Conservation (phyloP, 2,329 filamentous ascomycete species). For the Aspergillus viridinutans region DNA sequence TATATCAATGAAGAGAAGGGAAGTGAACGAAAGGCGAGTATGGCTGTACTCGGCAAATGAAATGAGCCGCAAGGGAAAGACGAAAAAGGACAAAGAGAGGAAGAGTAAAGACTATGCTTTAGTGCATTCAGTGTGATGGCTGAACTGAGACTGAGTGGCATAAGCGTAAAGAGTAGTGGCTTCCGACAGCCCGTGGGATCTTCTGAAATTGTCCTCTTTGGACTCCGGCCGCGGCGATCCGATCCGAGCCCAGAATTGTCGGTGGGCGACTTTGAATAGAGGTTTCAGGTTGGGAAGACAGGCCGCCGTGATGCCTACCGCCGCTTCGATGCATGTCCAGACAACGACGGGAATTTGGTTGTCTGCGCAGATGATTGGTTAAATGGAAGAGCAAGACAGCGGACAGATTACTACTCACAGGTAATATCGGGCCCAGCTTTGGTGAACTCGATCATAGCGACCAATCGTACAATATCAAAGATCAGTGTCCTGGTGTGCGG, state of each 20-base stretch:
- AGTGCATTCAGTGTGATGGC: not conserved
- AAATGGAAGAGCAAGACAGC: not conserved
- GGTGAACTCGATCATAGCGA: conserved; percentile 22
- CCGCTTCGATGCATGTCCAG: conserved; percentile 30
- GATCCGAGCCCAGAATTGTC: conserved; percentile 18
- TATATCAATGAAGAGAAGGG: not conserved
- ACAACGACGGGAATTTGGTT: conserved; percentile 26
- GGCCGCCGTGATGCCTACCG: conserved; percentile 27
- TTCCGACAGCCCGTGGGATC: not conserved
- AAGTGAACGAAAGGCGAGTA: not conserved
- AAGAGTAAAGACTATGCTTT: not conserved
- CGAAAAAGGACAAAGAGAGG: not conserved
- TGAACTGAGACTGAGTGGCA: not conserved
- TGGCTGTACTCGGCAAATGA: not conserved
- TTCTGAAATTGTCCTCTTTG: not conserved
- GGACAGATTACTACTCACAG: conserved; percentile 16
- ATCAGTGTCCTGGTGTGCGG: conserved; percentile 17
- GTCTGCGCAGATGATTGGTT: conserved; percentile 9
- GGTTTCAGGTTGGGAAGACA: conserved; percentile 28
- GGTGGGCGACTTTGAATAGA: conserved; percentile 16
- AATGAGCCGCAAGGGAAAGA: not conserved
- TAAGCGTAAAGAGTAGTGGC: not conserved
- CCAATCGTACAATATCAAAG: conserved; percentile 25
- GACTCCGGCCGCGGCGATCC: conserved; percentile 4
- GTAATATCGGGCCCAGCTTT: conserved; percentile 24